Conservation (phyloP, 139 green algal species). For the Chloropicon primus region DNA sequence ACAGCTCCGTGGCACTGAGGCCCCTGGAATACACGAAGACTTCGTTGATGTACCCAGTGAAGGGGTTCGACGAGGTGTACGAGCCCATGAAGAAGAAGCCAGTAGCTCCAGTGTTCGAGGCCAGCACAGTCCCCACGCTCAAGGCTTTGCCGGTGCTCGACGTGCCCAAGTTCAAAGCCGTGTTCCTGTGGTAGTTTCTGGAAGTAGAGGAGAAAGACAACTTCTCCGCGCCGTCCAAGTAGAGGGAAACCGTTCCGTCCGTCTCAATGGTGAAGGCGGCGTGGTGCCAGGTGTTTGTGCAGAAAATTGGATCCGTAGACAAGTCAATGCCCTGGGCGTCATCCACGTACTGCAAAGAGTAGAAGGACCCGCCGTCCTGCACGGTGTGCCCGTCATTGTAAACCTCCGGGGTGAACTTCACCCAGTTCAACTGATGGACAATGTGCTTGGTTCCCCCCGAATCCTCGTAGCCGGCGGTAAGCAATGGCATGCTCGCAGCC, state of each 20-base stretch:
- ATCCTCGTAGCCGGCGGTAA: conserved; percentile 6
- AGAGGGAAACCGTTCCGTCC: conserved; percentile 6
- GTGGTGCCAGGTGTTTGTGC: conserved; percentile 11
- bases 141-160: conserved; percentile 1
- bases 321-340: neutral
- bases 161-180: neutral
- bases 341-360: conserved; percentile 2
- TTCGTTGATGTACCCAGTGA: conserved; percentile 12
- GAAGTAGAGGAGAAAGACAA: neutral
- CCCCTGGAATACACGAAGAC: conserved; percentile 7
- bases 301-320: neutral
- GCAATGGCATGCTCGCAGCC: conserved; percentile 7
- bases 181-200: conserved; percentile 2
- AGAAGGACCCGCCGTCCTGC: neutral
- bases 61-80: neutral
- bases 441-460: conserved; percentile 4
- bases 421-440: conserved; percentile 15
- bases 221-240: conserved; percentile 13
- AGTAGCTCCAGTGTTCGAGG: neutral
- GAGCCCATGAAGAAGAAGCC: conserved; percentile 15
- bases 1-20: neutral
- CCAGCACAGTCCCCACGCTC: conserved; percentile 4
- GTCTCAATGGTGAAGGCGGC: conserved; percentile 5
- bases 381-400: conserved; percentile 10
- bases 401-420: neutral